A percentile compares a stretch with the other conserved stretches of the same genome.
These are phyloP conservation scores for Millerozyma acaciae DNA, from an alignment of 805 yeast genomes.

Conservation along the genomic window DNA sequence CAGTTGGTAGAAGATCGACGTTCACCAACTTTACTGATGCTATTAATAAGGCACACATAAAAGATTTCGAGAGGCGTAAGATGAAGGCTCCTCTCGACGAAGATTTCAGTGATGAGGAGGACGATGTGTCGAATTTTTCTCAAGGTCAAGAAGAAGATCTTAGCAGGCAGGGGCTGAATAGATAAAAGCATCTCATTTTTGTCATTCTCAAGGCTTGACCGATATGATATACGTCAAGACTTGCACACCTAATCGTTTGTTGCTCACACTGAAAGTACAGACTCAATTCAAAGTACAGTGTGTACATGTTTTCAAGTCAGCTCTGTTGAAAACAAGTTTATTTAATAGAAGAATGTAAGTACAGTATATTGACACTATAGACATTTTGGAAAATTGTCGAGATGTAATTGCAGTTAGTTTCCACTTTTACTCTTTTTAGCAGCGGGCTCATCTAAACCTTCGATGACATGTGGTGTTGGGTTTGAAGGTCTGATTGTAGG, in stretches of 20 bases:
- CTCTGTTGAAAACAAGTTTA: too few relatives aligned
- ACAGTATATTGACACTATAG: too few relatives aligned
- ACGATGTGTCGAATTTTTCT: conserved; percentile 18
- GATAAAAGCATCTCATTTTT: neutral
- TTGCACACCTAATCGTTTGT: too few relatives aligned
- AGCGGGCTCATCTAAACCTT: conserved; percentile 9
- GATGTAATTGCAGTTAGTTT: too few relatives aligned
- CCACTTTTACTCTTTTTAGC: too few relatives aligned
- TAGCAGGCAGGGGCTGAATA: conserved; percentile 1
- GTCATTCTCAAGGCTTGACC: too few relatives aligned
- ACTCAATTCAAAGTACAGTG: too few relatives aligned
- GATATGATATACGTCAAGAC: too few relatives aligned
- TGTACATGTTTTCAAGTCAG: too few relatives aligned
- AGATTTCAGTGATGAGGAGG: conserved; percentile 35
- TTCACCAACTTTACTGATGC: conserved; percentile 48
- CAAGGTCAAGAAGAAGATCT: neutral
- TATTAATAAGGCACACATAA: conserved; percentile 73
- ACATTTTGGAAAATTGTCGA: too few relatives aligned
- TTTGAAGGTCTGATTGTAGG: conserved; percentile 28
- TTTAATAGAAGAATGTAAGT: too few relatives aligned
- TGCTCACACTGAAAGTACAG: too few relatives aligned
- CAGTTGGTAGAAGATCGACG: conserved; percentile 16
- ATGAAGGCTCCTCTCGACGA: conserved; percentile 24
- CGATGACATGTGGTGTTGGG: conserved; percentile 9
- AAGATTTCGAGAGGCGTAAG: conserved; percentile 75